Evolutionary conservation across 2,329 filamentous ascomycete genomes (phyloP).

Genomic region (Epichloe baconii): DNA sequence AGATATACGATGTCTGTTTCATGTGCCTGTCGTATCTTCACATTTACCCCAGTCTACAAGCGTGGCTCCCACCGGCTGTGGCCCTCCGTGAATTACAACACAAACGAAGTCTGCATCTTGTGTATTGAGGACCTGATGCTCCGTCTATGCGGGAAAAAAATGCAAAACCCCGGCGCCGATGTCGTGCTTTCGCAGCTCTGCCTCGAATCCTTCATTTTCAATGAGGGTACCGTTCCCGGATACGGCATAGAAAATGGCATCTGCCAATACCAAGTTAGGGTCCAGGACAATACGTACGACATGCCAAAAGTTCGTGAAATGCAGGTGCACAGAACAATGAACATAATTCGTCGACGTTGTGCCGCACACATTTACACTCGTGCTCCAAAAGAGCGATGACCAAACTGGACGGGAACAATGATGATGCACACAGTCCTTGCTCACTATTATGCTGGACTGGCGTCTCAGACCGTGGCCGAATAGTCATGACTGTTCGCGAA

Average conservation of each 20-base stretch:
- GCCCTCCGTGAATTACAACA: constrained; percentile 51
- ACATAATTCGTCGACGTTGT: background rate
- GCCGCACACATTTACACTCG: too few relatives aligned
- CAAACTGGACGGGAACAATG: background rate
- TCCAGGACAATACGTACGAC: background rate
- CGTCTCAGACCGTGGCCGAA: too few relatives aligned
- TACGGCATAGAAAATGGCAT: constrained; percentile 55
- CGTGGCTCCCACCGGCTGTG: constrained; percentile 47
- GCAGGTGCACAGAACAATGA: background rate
- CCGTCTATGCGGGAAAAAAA: constrained; percentile 54
- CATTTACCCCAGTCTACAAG: constrained; percentile 48
- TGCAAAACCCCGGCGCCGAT: constrained; percentile 55
- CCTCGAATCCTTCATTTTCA: constrained; percentile 40
- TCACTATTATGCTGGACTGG: too few relatives aligned
- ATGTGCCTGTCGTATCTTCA: constrained; percentile 16
- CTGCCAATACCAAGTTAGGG: constrained; percentile 21
- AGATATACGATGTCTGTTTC: background rate
- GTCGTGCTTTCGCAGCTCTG: constrained; percentile 37
- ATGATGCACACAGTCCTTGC: too few relatives aligned
- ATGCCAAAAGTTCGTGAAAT: background rate
- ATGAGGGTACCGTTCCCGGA: constrained; percentile 49
- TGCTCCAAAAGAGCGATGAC: background rate
- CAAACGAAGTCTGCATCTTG: constrained; percentile 47
- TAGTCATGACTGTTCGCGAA: too few relatives aligned
- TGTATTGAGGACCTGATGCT: constrained; percentile 59